Percentiles rank a stretch among this genome's conserved stretches.
phyloP scores from a whole-genome alignment of 2,329 filamentous ascomycete species.

The Paraphaeosphaeria sporulosa region DNA sequence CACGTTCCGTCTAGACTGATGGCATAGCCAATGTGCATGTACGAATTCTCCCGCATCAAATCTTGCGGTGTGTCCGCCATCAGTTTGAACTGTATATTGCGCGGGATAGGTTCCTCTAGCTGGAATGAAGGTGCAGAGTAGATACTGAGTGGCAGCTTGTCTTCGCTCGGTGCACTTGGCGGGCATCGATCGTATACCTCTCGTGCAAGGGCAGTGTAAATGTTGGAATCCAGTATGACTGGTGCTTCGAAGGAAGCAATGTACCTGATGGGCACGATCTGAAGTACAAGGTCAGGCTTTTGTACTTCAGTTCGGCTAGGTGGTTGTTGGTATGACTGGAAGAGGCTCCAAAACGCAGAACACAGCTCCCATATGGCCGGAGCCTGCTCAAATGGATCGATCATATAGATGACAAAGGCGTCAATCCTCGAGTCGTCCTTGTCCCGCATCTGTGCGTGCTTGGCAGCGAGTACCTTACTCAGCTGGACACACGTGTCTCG shows the following conservation, averaged over 20 bases:
- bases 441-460: slow-evolving; percentile 44
- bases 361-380: slow-evolving; percentile 72
- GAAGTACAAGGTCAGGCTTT: slow-evolving; percentile 72
- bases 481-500: slow-evolving; percentile 49
- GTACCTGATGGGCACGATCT: slow-evolving; percentile 74
- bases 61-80: slow-evolving; percentile 72
- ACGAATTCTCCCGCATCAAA: slow-evolving; percentile 78
- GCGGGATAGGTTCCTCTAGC: slow-evolving; percentile 73
- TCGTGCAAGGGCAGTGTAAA: slow-evolving; percentile 70
- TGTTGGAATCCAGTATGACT: slow-evolving; percentile 66
- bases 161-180: slow-evolving; percentile 48
- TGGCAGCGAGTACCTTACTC: slow-evolving; percentile 49
- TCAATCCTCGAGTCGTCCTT: slow-evolving; percentile 59
- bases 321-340: slow-evolving; percentile 66
- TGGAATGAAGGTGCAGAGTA: slow-evolving; percentile 74
- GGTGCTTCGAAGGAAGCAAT: slow-evolving; percentile 70
- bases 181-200: slow-evolving; percentile 81
- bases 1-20: slow-evolving; percentile 78
- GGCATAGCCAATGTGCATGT: slow-evolving; percentile 81
- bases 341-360: slow-evolving; percentile 75
- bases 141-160: slow-evolving; percentile 56
- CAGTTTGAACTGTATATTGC: slow-evolving; percentile 78
- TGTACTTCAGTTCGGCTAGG: slow-evolving; percentile 50
- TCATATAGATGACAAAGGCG: slow-evolving; percentile 74
- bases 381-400: slow-evolving; percentile 71